phyloP scores from a whole-genome alignment of 345 rosid species.

The Passiflora organensis region DNA sequence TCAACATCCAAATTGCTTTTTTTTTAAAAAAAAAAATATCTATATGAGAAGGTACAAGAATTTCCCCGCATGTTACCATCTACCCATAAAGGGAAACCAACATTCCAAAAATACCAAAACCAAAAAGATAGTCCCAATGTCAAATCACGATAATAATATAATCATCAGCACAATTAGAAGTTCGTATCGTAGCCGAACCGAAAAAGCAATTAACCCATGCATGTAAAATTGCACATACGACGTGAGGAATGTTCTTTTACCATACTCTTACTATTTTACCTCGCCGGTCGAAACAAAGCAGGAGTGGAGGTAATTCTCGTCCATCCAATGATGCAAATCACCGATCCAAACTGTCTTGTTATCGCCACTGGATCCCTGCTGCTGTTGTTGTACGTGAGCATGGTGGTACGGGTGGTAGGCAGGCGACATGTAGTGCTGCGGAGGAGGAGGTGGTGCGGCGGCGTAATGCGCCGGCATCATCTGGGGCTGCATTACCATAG shows the following conservation, averaged over 20 bases:
- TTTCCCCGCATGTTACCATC: too few species aligned
- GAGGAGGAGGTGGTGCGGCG: slow-evolving; percentile 52
- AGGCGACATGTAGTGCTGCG: slow-evolving; percentile 44
- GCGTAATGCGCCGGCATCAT: slow-evolving; percentile 63
- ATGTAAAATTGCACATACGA: too few species aligned
- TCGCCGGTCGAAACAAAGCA: slow-evolving; percentile 73
- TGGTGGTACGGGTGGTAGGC: slow-evolving; percentile 31
- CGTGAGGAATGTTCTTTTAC: not conserved
- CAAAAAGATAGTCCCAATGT: not conserved
- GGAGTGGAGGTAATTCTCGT: slow-evolving; percentile 72
- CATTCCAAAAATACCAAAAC: not conserved
- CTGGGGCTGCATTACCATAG: slow-evolving; percentile 87
- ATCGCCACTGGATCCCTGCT: slow-evolving; percentile 47
- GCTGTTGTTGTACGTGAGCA: slow-evolving; percentile 22
- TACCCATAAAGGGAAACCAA: too few species aligned
- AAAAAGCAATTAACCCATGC: too few species aligned
- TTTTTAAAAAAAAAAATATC: too few species aligned
- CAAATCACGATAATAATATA: too few species aligned
- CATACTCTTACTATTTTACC: too few species aligned
- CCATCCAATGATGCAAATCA: slow-evolving; percentile 98
- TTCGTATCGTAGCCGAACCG: not conserved
- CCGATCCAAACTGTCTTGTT: slow-evolving; percentile 91
- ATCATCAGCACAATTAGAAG: too few species aligned
- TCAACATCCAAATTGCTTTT: too few species aligned
- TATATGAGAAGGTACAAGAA: too few species aligned